Conservation (phyloP, 768 basidiomycete genomes). For the Boletus fagicola region DNA sequence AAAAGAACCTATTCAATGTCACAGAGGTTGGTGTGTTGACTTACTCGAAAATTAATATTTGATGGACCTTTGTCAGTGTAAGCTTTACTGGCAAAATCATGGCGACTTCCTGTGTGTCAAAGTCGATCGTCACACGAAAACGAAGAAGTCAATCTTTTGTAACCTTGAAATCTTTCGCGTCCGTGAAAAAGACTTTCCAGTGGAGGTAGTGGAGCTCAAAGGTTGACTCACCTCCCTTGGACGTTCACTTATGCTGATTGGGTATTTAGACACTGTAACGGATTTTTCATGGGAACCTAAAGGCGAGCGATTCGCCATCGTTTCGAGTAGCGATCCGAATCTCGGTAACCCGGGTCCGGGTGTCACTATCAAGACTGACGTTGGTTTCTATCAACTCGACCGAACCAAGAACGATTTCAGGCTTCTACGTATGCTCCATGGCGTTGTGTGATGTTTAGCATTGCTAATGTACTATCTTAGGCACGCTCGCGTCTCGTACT, state of each 20-base stretch:
- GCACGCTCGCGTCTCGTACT: conserved; percentile 74
- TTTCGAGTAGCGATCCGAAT: conserved; percentile 92
- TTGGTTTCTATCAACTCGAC: conserved; percentile 95
- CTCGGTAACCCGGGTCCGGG: conserved; percentile 87
- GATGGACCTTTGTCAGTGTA: conserved; percentile 60
- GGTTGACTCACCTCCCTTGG: conserved; percentile 43
- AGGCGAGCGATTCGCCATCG: conserved; percentile 93
- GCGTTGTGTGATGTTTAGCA: not conserved
- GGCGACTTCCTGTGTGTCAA: conserved; percentile 99
- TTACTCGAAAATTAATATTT: conserved; percentile 2
- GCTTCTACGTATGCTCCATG: conserved; percentile 62
- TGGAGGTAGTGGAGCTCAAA: conserved; percentile 97
- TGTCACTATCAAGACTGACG: conserved; percentile 92
- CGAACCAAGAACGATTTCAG: conserved; percentile 92
- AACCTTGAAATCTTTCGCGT: conserved; percentile 98
- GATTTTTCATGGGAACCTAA: conserved; percentile 99
- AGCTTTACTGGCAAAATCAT: conserved; percentile 97
- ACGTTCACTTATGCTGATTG: conserved; percentile 9
- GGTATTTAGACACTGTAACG: conserved; percentile 73
- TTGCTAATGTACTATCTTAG: conserved; percentile 38
- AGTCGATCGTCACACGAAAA: conserved; percentile 98
- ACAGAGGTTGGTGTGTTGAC: conserved; percentile 67
- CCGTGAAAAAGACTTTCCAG: conserved; percentile 95
- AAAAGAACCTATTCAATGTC: conserved; percentile 98
- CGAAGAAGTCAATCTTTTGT: conserved; percentile 97